Evolutionary conservation across 192 early-diverging fungal species (phyloP).

Genomic region (Backusella luteola): DNA sequence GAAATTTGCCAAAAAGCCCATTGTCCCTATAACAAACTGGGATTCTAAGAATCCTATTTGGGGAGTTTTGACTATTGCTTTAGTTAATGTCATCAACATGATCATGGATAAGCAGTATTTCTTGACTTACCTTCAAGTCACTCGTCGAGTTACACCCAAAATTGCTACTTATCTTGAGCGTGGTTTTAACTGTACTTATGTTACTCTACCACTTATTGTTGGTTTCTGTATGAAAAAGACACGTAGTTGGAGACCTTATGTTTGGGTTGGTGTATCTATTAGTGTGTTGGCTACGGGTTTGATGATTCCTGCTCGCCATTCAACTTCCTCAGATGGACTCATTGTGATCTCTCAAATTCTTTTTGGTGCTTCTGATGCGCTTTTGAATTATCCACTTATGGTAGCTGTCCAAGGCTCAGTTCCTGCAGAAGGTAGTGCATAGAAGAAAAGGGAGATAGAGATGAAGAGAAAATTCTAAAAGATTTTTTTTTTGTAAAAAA

Average conservation of each 20-base stretch:
- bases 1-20: slow-evolving; percentile 1
- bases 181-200: slow-evolving; percentile 16
- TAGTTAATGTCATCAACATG: slow-evolving; percentile 13
- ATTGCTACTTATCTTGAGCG: slow-evolving; percentile 17
- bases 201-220: slow-evolving; percentile 2
- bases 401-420: slow-evolving; percentile 20
- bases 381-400: slow-evolving; percentile 7
- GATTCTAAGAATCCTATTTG: slow-evolving; percentile 5
- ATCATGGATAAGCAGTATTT: slow-evolving; percentile 9
- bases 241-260: slow-evolving; percentile 10
- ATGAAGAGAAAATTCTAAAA: neutral
- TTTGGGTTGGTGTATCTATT: slow-evolving; percentile 19
- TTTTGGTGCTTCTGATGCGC: slow-evolving; percentile 17
- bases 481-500: neutral
- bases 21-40: slow-evolving; percentile 16
- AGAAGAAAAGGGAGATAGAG: neutral
- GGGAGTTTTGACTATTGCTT: slow-evolving; percentile 12
- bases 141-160: slow-evolving; percentile 8
- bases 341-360: slow-evolving; percentile 20
- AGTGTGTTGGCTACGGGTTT: slow-evolving; percentile 16
- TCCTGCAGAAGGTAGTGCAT: slow-evolving; percentile 13
- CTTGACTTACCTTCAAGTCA: slow-evolving; percentile 18
- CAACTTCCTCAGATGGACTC: slow-evolving; percentile 13
- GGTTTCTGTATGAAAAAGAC: slow-evolving; percentile 16
- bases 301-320: slow-evolving; percentile 29